A percentile compares a stretch with the other conserved stretches of the same genome.
phyloP scores from a whole-genome alignment of 2,329 filamentous ascomycete species.

The Penicillium sp. region DNA sequence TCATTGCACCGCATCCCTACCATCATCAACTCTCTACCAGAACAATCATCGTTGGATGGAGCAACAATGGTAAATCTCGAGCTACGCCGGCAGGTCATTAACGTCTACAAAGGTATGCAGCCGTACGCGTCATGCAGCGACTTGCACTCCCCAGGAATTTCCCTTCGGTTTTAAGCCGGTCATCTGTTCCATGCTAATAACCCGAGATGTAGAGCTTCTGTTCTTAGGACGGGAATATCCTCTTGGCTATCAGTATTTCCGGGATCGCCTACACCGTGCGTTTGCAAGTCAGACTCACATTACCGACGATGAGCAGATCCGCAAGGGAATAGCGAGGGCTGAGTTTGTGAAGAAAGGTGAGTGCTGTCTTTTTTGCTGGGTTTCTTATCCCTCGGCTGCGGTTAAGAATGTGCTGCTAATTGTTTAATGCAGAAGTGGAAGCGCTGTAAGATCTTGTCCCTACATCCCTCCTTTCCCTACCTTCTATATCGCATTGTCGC shows the following conservation, averaged over 20 bases:
- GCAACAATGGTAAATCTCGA: conserved; percentile 51
- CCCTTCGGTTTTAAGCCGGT: background rate
- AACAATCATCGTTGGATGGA: conserved; percentile 1
- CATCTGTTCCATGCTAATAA: background rate
- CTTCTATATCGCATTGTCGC: background rate
- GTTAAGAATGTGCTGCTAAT: conserved; percentile 1
- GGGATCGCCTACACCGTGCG: conserved; percentile 75
- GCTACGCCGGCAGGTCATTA: conserved; percentile 75
- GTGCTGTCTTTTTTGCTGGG: conserved; percentile 8
- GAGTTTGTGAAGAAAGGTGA: conserved; percentile 89
- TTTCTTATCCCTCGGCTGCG: background rate
- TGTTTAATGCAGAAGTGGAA: conserved; percentile 70
- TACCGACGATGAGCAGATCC: conserved; percentile 72
- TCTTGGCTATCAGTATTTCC: conserved; percentile 78
- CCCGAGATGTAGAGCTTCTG: conserved; percentile 65
- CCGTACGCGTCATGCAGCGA: no score
- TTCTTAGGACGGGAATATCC: conserved; percentile 85
- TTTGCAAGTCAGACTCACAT: conserved; percentile 75
- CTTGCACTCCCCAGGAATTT: background rate
- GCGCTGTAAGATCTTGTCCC: conserved; percentile 65
- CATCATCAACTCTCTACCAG: background rate
- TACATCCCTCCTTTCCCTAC: background rate
- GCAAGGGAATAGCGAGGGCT: conserved; percentile 70
- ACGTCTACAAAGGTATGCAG: conserved; percentile 77
- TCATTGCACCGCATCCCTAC: background rate